Percentiles rank a stretch among this genome's conserved stretches.
Conservation (phyloP, 352 stramenopile genomes). For the Globisporangium uncinulatum region DNA sequence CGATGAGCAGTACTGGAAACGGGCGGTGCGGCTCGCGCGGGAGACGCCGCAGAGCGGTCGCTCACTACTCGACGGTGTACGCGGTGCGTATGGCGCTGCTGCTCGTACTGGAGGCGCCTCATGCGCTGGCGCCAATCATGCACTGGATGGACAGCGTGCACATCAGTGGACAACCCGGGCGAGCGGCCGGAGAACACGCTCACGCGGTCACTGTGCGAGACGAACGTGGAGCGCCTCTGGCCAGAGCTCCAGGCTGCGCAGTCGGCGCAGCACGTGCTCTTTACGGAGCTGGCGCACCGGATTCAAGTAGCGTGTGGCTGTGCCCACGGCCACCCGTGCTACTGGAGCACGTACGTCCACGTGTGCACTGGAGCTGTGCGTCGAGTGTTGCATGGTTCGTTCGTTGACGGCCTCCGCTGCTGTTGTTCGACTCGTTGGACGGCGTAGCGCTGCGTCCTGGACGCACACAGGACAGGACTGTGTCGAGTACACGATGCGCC, state of each 20-base stretch:
- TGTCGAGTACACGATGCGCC: slow-evolving; percentile 51
- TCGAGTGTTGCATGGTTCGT: too few species aligned
- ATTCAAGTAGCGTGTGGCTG: slow-evolving; percentile 67
- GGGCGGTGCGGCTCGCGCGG: slow-evolving; percentile 17
- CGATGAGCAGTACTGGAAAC: slow-evolving; percentile 25
- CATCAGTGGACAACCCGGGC: slow-evolving; percentile 43
- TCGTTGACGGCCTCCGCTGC: too few species aligned
- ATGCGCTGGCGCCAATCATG: background rate
- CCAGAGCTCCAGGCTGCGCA: slow-evolving; percentile 15
- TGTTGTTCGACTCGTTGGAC: too few species aligned
- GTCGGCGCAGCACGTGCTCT: slow-evolving; percentile 21
- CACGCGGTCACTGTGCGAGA: slow-evolving; percentile 28
- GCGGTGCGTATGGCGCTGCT: slow-evolving; percentile 15
- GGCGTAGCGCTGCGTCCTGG: slow-evolving; percentile 7
- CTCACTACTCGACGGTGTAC: slow-evolving; percentile 30
- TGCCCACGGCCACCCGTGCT: slow-evolving; percentile 47
- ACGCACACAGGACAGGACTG: slow-evolving; percentile 27
- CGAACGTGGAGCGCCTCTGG: slow-evolving; percentile 25
- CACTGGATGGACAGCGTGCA: slow-evolving; percentile 22
- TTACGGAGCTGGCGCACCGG: slow-evolving; percentile 30
- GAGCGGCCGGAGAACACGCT: slow-evolving; percentile 46
- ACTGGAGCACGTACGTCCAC: slow-evolving; percentile 67
- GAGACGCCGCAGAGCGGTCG: slow-evolving; percentile 15
- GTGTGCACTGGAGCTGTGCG: too few species aligned
- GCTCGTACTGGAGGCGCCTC: background rate